These are phyloP conservation scores for Ceratocystis papillata DNA, from an alignment of 2,329 filamentous ascomycete genomes.

Conservation along the genomic window DNA sequence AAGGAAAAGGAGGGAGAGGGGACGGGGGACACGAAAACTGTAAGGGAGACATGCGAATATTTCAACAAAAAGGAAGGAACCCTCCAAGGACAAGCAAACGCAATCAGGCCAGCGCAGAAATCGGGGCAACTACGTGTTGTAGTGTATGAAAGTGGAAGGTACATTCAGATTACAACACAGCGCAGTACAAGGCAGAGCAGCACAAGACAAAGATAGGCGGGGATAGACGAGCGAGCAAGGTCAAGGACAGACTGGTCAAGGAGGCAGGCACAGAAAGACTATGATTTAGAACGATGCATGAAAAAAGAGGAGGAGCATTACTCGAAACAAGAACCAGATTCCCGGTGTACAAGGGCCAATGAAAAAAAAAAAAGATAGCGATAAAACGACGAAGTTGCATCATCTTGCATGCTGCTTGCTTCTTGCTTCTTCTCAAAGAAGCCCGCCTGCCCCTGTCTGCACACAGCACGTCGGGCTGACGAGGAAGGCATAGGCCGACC, in stretches of 20 bases:
- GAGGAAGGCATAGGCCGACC: no score
- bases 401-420: no score
- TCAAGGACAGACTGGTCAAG: not conserved
- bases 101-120: not conserved
- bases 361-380: not conserved
- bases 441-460: no score
- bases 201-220: not conserved
- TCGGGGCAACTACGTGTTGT: not conserved
- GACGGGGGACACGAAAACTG: not conserved
- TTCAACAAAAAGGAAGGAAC: not conserved
- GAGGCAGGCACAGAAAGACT: not conserved
- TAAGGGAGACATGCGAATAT: not conserved
- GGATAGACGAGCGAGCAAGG: not conserved
- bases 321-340: not conserved
- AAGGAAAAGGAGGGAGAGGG: not conserved
- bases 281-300: not conserved
- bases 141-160: conserved; percentile 4
- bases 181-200: not conserved
- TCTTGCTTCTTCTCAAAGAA: no score
- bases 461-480: no score
- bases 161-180: not conserved
- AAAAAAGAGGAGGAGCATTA: not conserved
- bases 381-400: not conserved
- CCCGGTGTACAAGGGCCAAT: not conserved
- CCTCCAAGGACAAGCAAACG: not conserved